Percentiles rank a stretch among this genome's conserved stretches.
These are phyloP conservation scores for Diaporthe vaccinii DNA, from an alignment of 2,329 filamentous ascomycete species.

Conservation along the genomic window DNA sequence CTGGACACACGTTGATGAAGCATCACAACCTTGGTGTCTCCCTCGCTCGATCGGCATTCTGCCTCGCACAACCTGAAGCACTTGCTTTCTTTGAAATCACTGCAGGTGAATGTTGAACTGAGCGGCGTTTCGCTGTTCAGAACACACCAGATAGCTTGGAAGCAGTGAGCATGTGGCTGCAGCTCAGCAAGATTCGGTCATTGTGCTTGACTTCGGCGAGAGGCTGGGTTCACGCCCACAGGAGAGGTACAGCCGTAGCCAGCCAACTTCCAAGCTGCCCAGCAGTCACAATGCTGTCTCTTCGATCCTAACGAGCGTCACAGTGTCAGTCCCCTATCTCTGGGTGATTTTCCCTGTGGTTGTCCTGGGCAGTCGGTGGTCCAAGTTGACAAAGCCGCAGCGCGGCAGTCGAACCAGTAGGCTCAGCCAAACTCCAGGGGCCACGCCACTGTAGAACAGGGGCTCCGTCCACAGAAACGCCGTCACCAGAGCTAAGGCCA, in stretches of 20 bases:
- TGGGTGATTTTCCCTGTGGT: background rate
- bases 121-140: too few species aligned
- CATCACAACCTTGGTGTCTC: background rate
- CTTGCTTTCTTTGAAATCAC: background rate
- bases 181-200: background rate
- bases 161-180: background rate
- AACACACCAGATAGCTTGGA: background rate
- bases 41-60: background rate
- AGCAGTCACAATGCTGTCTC: background rate
- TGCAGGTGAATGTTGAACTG: background rate
- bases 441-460: background rate
- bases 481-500: background rate
- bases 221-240: background rate
- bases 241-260: too few species aligned
- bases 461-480: too few species aligned
- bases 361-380: background rate
- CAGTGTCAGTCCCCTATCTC: background rate
- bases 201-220: too few species aligned
- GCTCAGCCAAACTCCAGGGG: background rate
- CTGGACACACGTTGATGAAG: background rate
- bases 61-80: background rate
- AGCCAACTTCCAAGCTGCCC: background rate
- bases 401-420: background rate
- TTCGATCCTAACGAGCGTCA: background rate
- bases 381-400: background rate